Base-by-base conservation (phyloP, 169 alveolate genomes). In the Sarcocystis neurona region DNA sequence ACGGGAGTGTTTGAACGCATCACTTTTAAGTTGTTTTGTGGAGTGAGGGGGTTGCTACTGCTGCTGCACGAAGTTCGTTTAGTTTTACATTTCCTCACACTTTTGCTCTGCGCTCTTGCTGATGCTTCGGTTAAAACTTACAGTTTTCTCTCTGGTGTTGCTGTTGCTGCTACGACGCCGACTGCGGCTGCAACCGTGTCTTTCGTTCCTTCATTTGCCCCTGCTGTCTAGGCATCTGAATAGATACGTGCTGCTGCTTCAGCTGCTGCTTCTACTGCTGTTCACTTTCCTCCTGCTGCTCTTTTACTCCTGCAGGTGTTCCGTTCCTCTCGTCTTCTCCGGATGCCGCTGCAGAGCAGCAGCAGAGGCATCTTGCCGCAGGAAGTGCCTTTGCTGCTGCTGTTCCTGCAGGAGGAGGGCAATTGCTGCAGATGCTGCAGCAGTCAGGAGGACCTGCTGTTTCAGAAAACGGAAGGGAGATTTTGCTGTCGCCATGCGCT, bases 221-320 rank as follows among this genome's bases (percentile, higher is more conserved):
- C 30, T 53, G 63, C 20, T 12, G 10, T 20, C 30, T 20, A 53
- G 63, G 63, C 63, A 53, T 10, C 84, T 37, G 58, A n/a, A 43
- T 53, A 34, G 39, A 41, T 37, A 43, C 63, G 63, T 37, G 84
- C 84, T 41, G 84, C 84, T 43, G 53, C 58, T 74, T 53, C 30
- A 6, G 84, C 58, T 75, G 60, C 32, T 41, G 47, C 12, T 44
- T 53, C 3, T 63, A 0, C 32, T 63, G 77, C 37, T 63, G 18
- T 39, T 0, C 12, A n/a, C 37, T 15, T 0, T 63, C 12, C 37
- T 63, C 5, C 77, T 39, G 80, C n/a, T 12, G 80, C 50, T 34
- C 56, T 72, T 30, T 46, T 78, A 0, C 32, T 12, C 27, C 79
- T 68, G 79, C 20, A 8, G 46, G n/a, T 2, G 18, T 1, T 23